phyloP scores from a whole-genome alignment of 768 basidiomycete species.

The Exidia glandulosa region DNA sequence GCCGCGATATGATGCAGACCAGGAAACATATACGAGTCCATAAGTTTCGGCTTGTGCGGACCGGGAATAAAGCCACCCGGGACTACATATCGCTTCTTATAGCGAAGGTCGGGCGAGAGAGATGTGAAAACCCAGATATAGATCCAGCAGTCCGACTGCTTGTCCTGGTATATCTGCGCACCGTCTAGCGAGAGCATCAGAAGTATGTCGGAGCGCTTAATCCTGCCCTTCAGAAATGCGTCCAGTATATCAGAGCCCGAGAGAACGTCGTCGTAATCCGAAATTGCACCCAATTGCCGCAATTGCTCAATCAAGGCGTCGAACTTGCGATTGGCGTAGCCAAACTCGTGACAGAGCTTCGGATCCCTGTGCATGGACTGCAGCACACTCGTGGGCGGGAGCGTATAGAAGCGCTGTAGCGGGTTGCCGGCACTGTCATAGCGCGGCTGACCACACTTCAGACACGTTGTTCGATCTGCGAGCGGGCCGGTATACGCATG shows the following conservation, averaged over 20 bases:
- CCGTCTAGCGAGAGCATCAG: conserved; percentile 30
- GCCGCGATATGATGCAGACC: conserved; percentile 23
- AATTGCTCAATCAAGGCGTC: conserved; percentile 1
- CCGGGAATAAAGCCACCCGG: conserved; percentile 21
- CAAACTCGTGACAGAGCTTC: background rate
- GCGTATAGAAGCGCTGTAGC: background rate
- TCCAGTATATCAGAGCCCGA: conserved; percentile 8
- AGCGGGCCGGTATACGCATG: conserved; percentile 30
- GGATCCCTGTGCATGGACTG: conserved; percentile 2
- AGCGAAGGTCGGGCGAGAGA: conserved; percentile 16
- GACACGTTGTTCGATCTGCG: conserved; percentile 8
- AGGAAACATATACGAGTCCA: conserved; percentile 25
- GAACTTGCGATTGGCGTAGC: conserved; percentile 1
- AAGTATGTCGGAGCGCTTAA: conserved; percentile 17
- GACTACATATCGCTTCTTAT: conserved; percentile 21
- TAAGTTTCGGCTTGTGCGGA: conserved; percentile 20
- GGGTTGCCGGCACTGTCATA: conserved; percentile 9
- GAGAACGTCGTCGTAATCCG: conserved; percentile 7
- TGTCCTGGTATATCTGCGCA: conserved; percentile 28
- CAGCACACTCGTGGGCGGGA: background rate
- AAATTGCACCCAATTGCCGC: background rate
- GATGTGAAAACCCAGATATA: conserved; percentile 29
- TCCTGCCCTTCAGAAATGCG: background rate
- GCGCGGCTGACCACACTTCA: conserved; percentile 17
- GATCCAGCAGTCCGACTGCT: conserved; percentile 25